Evolutionary conservation across 495 filamentous ascomycete species (phyloP).

Genomic region (Talaromyces proteolyticus): DNA sequence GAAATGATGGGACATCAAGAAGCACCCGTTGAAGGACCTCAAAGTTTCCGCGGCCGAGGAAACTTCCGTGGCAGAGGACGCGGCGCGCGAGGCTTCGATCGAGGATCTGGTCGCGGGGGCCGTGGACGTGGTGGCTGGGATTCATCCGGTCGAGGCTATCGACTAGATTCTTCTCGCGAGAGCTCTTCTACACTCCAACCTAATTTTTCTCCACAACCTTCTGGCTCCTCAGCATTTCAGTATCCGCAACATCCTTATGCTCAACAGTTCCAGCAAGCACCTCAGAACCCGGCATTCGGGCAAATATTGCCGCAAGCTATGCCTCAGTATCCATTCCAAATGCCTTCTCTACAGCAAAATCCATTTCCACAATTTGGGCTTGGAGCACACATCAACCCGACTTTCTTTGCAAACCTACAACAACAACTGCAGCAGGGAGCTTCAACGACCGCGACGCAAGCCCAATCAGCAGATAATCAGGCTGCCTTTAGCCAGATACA

Average conservation of each 20-base stretch:
- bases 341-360: slow-evolving; percentile 32
- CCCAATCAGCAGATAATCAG: slow-evolving; percentile 22
- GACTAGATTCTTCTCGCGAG: slow-evolving; percentile 27
- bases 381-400: slow-evolving; percentile 61
- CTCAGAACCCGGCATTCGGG: slow-evolving; percentile 11
- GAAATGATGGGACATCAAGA: slow-evolving; percentile 44
- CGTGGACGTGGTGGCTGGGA: slow-evolving; percentile 43
- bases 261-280: slow-evolving; percentile 28
- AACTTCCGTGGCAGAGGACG: slow-evolving; percentile 31
- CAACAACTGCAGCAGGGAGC: slow-evolving; percentile 35
- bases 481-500: slow-evolving; percentile 36
- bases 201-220: slow-evolving; percentile 18
- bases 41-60: slow-evolving; percentile 1
- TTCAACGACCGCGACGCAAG: slow-evolving; percentile 29
- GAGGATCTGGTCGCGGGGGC: slow-evolving; percentile 32
- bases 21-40: slow-evolving; percentile 37
- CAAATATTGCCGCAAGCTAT: slow-evolving; percentile 22
- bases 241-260: slow-evolving; percentile 20
- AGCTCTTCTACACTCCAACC: slow-evolving; percentile 14
- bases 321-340: slow-evolving; percentile 32
- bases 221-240: slow-evolving; percentile 24
- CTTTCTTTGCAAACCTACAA: slow-evolving; percentile 50
- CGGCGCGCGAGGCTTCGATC: slow-evolving; percentile 26
- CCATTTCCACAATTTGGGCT: slow-evolving; percentile 30
- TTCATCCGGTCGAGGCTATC: slow-evolving; percentile 31